phyloP scores from a whole-genome alignment of 805 yeast genomes.

The Candida oleophila region DNA sequence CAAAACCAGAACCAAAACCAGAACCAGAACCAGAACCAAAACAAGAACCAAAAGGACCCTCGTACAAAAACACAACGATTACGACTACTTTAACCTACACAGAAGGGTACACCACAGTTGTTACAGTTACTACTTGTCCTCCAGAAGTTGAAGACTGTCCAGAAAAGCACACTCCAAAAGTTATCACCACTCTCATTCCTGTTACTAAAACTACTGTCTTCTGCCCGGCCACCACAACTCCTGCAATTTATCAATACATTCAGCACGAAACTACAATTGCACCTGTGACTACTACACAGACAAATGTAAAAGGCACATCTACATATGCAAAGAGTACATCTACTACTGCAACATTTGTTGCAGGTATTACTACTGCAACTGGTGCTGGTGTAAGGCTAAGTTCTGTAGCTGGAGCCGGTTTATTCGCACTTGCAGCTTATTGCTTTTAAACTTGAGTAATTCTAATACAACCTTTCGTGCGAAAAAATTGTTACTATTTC shows the following conservation, averaged over 20 bases:
- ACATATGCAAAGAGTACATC: too few relatives aligned
- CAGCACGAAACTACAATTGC: background rate
- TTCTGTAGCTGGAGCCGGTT: slow-evolving; percentile 7
- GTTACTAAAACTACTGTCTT: slow-evolving; percentile 6
- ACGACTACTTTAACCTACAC: slow-evolving; percentile 6
- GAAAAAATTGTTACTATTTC: too few relatives aligned
- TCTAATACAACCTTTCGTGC: too few relatives aligned
- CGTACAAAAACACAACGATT: background rate
- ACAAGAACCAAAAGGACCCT: background rate
- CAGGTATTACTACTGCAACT: slow-evolving; percentile 2
- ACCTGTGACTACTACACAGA: background rate
- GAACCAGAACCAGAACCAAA: too few relatives aligned
- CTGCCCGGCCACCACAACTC: slow-evolving; percentile 6
- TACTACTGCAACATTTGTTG: background rate
- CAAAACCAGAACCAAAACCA: slow-evolving; percentile 2
- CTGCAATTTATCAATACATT: background rate
- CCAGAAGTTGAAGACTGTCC: slow-evolving; percentile 11
- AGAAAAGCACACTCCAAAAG: slow-evolving; percentile 5
- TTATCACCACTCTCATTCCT: slow-evolving; percentile 2
- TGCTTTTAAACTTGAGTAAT: too few relatives aligned
- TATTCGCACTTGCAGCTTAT: slow-evolving; percentile 8
- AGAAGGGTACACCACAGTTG: slow-evolving; percentile 7
- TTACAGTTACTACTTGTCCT: slow-evolving; percentile 16
- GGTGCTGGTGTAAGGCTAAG: slow-evolving; percentile 6
- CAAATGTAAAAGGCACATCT: too few relatives aligned